Conservation (phyloP, 2,329 filamentous ascomycete species). For the Neodidymelliopsis sp. region DNA sequence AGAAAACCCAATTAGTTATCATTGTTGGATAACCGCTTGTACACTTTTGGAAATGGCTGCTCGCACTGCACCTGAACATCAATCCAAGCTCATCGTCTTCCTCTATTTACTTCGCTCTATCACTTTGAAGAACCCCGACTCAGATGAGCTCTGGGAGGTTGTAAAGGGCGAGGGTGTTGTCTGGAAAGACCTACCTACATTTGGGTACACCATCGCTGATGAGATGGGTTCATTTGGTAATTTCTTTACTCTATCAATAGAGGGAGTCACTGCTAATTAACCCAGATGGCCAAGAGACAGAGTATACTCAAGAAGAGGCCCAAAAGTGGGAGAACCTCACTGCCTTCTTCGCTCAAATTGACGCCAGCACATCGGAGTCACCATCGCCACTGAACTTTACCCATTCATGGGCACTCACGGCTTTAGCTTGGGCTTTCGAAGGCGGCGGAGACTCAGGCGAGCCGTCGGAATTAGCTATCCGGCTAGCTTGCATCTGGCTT, state of each 20-base stretch:
- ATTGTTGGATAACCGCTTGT: conserved; percentile 20
- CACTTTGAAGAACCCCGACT: conserved; percentile 3
- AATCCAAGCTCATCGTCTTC: conserved; percentile 1
- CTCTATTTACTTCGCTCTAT: conserved; percentile 6
- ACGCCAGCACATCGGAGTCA: conserved; percentile 10
- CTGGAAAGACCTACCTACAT: conserved; percentile 19
- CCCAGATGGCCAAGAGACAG: conserved; percentile 9
- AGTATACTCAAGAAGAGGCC: conserved; percentile 10
- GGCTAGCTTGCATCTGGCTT: conserved; percentile 21
- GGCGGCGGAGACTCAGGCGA: neutral
- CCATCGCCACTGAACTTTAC: conserved; percentile 10
- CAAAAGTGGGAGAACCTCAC: conserved; percentile 17
- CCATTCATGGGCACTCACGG: conserved; percentile 7
- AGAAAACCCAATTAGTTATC: conserved; percentile 3
- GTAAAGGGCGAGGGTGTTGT: conserved; percentile 10
- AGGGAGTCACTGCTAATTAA: neutral
- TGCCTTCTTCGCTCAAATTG: conserved; percentile 20
- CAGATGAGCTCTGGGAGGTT: conserved; percentile 6
- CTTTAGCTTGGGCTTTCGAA: conserved; percentile 10
- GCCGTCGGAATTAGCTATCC: conserved; percentile 7
- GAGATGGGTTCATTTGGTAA: conserved; percentile 16
- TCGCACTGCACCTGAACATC: conserved; percentile 11
- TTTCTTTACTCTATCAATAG: neutral
- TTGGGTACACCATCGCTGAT: conserved; percentile 20
- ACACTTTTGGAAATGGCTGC: conserved; percentile 9